Evolutionary conservation across 306 rosid species (phyloP).

Genomic region (Sechiopsis laciniata): DNA sequence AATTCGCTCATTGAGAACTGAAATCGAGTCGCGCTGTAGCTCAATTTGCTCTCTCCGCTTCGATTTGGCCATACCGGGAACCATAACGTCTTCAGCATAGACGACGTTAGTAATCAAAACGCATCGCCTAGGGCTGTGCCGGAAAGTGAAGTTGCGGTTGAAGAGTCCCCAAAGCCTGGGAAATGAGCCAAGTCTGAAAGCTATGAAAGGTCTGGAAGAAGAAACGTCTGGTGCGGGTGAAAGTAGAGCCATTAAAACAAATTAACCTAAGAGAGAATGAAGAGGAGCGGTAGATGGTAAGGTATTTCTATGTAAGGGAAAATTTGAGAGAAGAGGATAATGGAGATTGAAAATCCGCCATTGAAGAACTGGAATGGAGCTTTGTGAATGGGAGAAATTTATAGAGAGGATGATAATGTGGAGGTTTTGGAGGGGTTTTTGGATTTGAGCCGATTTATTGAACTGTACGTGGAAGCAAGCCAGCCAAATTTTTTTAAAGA

Average conservation of each 20-base stretch:
- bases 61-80: slow-evolving; percentile 31
- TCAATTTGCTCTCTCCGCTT: slow-evolving; percentile 32
- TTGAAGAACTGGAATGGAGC: background rate
- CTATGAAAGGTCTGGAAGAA: slow-evolving; percentile 18
- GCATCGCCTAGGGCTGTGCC: background rate
- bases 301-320: background rate
- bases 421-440: slow-evolving; percentile 20
- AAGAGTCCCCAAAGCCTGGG: slow-evolving; percentile 36
- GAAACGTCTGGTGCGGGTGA: slow-evolving; percentile 28
- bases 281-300: background rate
- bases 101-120: slow-evolving; percentile 34
- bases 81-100: slow-evolving; percentile 36
- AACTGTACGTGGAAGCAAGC: slow-evolving; percentile 14
- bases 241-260: slow-evolving; percentile 48
- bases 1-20: slow-evolving; percentile 59
- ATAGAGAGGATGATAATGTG: background rate
- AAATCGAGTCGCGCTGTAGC: slow-evolving; percentile 49
- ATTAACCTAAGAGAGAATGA: background rate
- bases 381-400: background rate
- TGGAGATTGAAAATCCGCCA: slow-evolving; percentile 14
- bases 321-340: background rate
- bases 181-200: slow-evolving; percentile 35
- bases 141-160: slow-evolving; percentile 27
- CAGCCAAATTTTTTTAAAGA: slow-evolving; percentile 10
- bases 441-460: background rate